A percentile compares a stretch with the other conserved stretches of the same genome.
Evolutionary conservation across 257 asterid genomes (phyloP).

Genomic region (Salvia hispanica): DNA sequence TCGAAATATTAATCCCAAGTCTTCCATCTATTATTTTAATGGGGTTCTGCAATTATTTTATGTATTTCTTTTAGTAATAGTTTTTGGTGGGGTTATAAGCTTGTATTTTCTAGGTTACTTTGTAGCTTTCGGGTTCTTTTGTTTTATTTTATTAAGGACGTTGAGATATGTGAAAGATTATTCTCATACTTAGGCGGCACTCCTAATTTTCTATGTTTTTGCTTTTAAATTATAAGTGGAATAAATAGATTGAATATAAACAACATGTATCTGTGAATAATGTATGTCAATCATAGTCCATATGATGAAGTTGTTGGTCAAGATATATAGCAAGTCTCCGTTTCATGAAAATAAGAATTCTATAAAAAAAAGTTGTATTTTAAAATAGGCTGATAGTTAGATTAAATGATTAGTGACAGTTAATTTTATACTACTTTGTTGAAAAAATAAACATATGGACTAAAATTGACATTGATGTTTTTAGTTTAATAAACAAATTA

Average conservation of each 20-base stretch:
- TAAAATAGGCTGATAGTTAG: no score
- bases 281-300: constrained; percentile 22
- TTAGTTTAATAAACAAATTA: no score
- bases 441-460: no score
- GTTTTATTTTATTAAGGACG: constrained; percentile 16
- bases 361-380: no score
- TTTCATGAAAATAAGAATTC: no score
- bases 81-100: constrained; percentile 28
- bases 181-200: constrained; percentile 42
- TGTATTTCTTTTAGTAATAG: constrained; percentile 16
- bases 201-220: constrained; percentile 14
- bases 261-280: background rate
- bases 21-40: constrained; percentile 33
- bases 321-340: background rate
- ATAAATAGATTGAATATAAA: constrained; percentile 1
- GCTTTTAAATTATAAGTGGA: background rate
- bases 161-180: constrained; percentile 31
- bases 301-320: constrained; percentile 6
- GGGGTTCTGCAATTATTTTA: constrained; percentile 8
- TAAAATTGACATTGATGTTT: no score
- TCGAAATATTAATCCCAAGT: constrained; percentile 53
- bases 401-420: no score
- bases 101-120: constrained; percentile 32
- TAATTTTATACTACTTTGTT: background rate
- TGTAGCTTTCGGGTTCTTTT: constrained; percentile 19